Conservation (phyloP, 163 green algal species). For the Scenedesmus sp. region DNA sequence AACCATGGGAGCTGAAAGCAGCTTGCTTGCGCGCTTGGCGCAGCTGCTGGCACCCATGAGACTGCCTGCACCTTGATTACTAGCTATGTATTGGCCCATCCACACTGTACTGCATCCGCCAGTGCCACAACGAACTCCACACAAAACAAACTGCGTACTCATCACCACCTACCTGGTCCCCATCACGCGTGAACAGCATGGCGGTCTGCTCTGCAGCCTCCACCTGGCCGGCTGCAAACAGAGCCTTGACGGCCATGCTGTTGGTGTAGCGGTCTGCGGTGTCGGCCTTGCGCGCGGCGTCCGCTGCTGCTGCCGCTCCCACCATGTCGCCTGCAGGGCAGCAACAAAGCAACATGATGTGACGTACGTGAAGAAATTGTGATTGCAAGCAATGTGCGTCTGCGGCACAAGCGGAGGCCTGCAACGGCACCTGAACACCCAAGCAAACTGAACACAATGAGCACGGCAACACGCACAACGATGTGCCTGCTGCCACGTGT, state of each 20-base stretch:
- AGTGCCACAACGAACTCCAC: not conserved
- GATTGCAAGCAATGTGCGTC: too few relatives aligned
- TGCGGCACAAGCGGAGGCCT: too few relatives aligned
- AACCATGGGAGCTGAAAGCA: too few relatives aligned
- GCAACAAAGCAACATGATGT: not conserved
- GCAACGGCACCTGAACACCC: too few relatives aligned
- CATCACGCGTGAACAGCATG: constrained; percentile 92
- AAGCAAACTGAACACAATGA: too few relatives aligned
- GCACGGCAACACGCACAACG: not conserved
- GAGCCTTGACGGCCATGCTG: constrained; percentile 83
- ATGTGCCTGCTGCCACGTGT: not conserved
- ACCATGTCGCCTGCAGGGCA: constrained; percentile 34
- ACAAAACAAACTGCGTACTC: too few relatives aligned
- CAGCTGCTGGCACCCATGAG: too few relatives aligned
- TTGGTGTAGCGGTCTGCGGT: constrained; percentile 97
- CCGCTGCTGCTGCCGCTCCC: constrained; percentile 80
- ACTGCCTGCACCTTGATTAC: too few relatives aligned
- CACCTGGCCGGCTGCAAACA: constrained; percentile 83
- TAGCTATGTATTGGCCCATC: too few relatives aligned
- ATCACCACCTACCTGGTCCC: constrained; percentile 63
- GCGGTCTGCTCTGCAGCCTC: constrained; percentile 85
- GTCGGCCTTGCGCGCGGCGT: constrained; percentile 88
- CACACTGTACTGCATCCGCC: too few relatives aligned
- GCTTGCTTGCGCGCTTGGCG: too few relatives aligned
- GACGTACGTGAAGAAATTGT: too few relatives aligned